Percentiles rank a stretch among this genome's conserved stretches.
These are phyloP conservation scores for Ilex paraguariensis DNA, from an alignment of 305 asterid species.

Conservation along the genomic window DNA sequence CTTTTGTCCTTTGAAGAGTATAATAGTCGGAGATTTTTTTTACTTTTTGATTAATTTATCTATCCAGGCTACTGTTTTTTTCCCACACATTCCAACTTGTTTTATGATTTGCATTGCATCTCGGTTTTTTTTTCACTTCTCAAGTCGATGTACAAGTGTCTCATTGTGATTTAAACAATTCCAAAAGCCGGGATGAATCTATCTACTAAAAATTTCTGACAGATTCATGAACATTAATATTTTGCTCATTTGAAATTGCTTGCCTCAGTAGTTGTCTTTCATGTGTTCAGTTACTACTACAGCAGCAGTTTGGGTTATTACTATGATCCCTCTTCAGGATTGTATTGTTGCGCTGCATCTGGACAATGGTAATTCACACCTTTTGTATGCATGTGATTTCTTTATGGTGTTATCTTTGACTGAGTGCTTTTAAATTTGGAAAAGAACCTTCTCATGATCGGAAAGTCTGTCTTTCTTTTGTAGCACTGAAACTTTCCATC, in stretches of 20 bases:
- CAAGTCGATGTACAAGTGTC: background rate
- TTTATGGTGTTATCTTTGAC: background rate
- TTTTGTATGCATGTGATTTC: background rate
- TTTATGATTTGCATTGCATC: background rate
- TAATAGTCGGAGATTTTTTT: too few species aligned
- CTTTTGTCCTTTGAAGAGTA: too few species aligned
- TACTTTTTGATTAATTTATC: too few species aligned
- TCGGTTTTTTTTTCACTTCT: background rate
- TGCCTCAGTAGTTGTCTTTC: background rate
- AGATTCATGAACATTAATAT: background rate
- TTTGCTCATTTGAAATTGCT: background rate
- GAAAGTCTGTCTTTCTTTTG: background rate
- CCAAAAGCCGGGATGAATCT: too few species aligned
- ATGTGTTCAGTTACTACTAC: constrained; percentile 72
- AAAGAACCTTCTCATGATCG: background rate
- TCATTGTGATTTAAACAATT: too few species aligned
- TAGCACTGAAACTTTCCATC: background rate
- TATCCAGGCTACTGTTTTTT: too few species aligned
- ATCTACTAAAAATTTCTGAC: background rate
- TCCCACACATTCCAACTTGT: too few species aligned
- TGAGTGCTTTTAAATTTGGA: background rate
- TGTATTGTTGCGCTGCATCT: constrained; percentile 78
- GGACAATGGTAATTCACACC: constrained; percentile 66
- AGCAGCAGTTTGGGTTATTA: constrained; percentile 87
- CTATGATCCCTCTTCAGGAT: constrained; percentile 86